Evolutionary conservation across 2,329 filamentous ascomycete species (phyloP).

Genomic region (Phoma sp.): DNA sequence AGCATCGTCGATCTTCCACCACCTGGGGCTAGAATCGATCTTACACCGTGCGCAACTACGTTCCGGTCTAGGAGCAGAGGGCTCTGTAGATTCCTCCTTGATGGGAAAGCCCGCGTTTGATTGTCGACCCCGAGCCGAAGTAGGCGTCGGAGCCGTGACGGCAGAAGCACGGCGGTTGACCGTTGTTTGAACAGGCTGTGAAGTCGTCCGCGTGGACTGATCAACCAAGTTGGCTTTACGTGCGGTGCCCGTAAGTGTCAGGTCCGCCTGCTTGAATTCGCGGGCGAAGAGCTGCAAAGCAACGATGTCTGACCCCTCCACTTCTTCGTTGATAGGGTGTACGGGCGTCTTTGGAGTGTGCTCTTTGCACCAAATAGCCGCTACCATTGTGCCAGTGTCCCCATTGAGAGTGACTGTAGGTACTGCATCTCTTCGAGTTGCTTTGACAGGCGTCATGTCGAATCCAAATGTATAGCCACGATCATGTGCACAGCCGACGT

Average conservation of each 20-base stretch:
- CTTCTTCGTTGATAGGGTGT: constrained; percentile 79
- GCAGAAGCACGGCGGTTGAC: constrained; percentile 53
- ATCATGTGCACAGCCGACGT: constrained; percentile 90
- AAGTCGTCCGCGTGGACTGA: constrained; percentile 63
- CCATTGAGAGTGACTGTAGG: constrained; percentile 81
- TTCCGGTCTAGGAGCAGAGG: constrained; percentile 37
- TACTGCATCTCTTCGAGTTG: constrained; percentile 81
- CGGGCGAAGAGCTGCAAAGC: constrained; percentile 86
- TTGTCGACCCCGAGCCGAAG: constrained; percentile 41
- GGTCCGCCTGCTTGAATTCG: constrained; percentile 93
- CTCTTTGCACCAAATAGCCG: constrained; percentile 89
- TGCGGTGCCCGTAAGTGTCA: constrained; percentile 87
- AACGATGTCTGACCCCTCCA: constrained; percentile 74
- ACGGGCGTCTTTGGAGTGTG: constrained; percentile 76
- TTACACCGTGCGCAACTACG: constrained; percentile 55
- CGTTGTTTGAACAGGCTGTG: constrained; percentile 36
- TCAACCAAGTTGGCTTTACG: constrained; percentile 85
- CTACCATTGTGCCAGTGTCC: constrained; percentile 83
- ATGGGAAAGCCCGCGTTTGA: constrained; percentile 46
- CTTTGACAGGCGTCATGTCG: constrained; percentile 88
- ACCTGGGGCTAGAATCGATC: constrained; percentile 74
- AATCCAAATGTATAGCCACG: constrained; percentile 86
- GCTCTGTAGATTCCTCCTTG: constrained; percentile 49
- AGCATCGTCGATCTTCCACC: constrained; percentile 49
- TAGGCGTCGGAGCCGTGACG: constrained; percentile 42